Evolutionary conservation across 768 basidiomycete genomes (phyloP), one percentile per base, ranked within the genome.

Genomic region (Macrolepiota dolichaula): DNA sequence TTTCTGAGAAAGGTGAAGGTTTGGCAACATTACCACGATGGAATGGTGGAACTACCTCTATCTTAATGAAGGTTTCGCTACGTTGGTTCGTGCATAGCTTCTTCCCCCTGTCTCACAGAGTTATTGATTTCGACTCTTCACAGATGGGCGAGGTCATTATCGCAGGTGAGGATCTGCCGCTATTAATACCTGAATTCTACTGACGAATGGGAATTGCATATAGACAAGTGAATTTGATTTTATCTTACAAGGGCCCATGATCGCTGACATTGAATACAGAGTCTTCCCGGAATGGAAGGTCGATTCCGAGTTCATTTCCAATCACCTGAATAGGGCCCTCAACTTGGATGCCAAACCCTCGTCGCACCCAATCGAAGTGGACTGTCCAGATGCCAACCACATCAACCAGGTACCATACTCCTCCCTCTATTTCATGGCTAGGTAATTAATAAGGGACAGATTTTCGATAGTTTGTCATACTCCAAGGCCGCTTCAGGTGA

Each of bases 21-120:
- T 96, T 66, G 95, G 94, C 25, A 88, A 96, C 70, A 90, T 97
- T 67, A 89, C 92, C 5, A 96, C 94, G 0, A 95, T 96, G 94
- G 85, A 85, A 67, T 94, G 92, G 92, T 94, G 92, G 91, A 85
- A 91, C 63, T 87, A 91, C 71, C 79, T 93, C 51, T 91, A 91
- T 72, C 74, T 92, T 60, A 92, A 91, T 64, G 90, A 92, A 82
- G 88, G 92, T n/a, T 93, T 94, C 71, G 91, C 92, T 4, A 93
- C 92, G 2, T 71, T 94, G 76, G 91, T 89, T 64, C 59, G 83
- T 74, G 19, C 19, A 51, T 25, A 27, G 25, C 40, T 46, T n/a
- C 27, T n/a, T 22, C 32, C 32, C 32, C 27, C 42, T 42, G 9
- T 3, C 1, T 27, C 9, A 40, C 6, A 19, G 25, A 27, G 51